Percentiles rank a stretch among this genome's conserved stretches.
phyloP scores from a whole-genome alignment of 129 eudicot genomes.

The Flaveria brownii region DNA sequence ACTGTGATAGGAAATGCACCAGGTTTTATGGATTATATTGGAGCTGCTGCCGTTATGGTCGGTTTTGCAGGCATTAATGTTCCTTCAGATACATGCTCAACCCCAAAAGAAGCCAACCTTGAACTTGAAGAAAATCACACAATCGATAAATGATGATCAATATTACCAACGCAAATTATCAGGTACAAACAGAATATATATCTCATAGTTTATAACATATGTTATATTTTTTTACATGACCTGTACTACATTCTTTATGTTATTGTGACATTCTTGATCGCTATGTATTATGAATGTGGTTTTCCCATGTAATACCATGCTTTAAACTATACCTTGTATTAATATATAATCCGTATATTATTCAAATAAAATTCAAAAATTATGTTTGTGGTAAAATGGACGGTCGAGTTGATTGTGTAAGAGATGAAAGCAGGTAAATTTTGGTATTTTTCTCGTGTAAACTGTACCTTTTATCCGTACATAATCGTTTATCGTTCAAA shows the following conservation, averaged over 20 bases:
- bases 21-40: conserved; percentile 56
- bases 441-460: no score
- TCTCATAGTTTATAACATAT: background rate
- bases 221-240: background rate
- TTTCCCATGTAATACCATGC: background rate
- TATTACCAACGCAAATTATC: background rate
- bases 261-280: conserved; percentile 9
- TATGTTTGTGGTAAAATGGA: no score
- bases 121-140: conserved; percentile 55
- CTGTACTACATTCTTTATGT: background rate
- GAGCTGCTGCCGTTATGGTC: conserved; percentile 85
- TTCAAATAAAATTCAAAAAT: no score
- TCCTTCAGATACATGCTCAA: conserved; percentile 54
- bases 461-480: background rate
- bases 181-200: conserved; percentile 19
- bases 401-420: no score
- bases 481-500: background rate
- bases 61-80: conserved; percentile 89
- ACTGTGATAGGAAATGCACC: conserved; percentile 80
- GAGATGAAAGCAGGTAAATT: no score
- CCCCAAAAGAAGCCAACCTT: conserved; percentile 47
- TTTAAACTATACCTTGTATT: background rate
- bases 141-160: conserved; percentile 1
- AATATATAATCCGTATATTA: no score
- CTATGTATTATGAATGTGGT: background rate